Base-by-base conservation (phyloP, 2,329 filamentous ascomycete species). In the Trichoderma hamatum region DNA sequence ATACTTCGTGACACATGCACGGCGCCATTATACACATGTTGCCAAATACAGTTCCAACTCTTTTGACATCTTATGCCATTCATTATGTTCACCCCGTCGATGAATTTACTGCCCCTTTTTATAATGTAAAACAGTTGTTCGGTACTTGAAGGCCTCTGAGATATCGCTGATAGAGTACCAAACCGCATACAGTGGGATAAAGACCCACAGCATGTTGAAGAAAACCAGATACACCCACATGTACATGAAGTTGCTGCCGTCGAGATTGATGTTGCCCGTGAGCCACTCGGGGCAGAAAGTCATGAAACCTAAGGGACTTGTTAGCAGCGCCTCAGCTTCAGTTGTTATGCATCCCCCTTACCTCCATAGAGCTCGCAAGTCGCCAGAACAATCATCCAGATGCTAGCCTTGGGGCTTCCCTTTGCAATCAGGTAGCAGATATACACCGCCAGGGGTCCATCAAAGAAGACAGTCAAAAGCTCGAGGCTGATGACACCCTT, bases 221-320 rank as follows among this genome's bases (percentile, higher is more conserved):
- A 91, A 90, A 72, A 89, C 82, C 19, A 91, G 80, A 73, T 90
- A 91, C 16, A 90, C 81, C 88, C 88, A 91, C 71, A 85, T 80
- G 74, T 89, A 89, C 87, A 91, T 89, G 73, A 87, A 90, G 78
- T 90, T 91, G 79, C 84, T 88, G 21, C 83, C 83, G 76, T 90
- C 87, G 70, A 91, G 84, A 75, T 89, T 90, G 72, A 84, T 75
- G 75, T 84, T 90, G 63, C 84, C 84, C 2, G 84, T 86, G 14
- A 91, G 80, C 89, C 89, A 91, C 78, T 91, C 89, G 14, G 89
- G 89, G 78, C 86, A 88, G 76, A 91, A 91, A 0, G 89, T 91
- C 86, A 91, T 90, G 80, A 89, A 91, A 21, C 89, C 86, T 88
- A n/a, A 26, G 2, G 30, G 0, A 30, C 19, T 32, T 9, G 5